phyloP scores from a whole-genome alignment of 148 eudicot genomes.

The Hydrangea macrophylla region DNA sequence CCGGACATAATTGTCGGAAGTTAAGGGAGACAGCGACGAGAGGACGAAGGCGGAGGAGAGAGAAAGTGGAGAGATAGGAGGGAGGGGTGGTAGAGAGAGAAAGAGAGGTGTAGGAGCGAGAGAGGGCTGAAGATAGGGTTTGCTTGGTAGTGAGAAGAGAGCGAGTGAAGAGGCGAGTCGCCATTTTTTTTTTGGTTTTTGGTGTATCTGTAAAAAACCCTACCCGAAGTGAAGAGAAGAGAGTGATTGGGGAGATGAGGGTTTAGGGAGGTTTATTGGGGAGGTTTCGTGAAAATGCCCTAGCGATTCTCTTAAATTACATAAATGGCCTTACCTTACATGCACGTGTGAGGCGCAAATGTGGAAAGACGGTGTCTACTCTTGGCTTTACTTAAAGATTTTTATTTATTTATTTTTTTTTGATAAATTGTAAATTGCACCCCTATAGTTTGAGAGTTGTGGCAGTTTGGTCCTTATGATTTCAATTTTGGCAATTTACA shows the following conservation, averaged over 20 bases:
- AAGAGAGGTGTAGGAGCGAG: slow-evolving; percentile 32
- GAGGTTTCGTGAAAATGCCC: not conserved
- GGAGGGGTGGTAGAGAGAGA: not conserved
- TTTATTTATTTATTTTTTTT: too few relatives aligned
- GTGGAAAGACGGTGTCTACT: too few relatives aligned
- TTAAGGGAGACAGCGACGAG: slow-evolving; percentile 23
- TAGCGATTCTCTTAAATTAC: not conserved
- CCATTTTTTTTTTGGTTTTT: too few relatives aligned
- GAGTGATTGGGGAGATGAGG: not conserved
- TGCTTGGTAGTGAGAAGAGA: slow-evolving; percentile 28
- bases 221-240: not conserved
- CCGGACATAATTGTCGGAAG: slow-evolving; percentile 19
- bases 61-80: slow-evolving; percentile 17
- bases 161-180: slow-evolving; percentile 47
- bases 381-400: too few relatives aligned
- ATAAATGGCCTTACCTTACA: not conserved
- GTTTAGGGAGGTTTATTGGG: not conserved
- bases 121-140: slow-evolving; percentile 16
- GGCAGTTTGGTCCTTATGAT: too few relatives aligned
- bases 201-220: slow-evolving; percentile 26
- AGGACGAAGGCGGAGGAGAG: slow-evolving; percentile 43
- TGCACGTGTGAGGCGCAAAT: not conserved
- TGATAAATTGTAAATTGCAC: too few relatives aligned
- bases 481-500: too few relatives aligned
- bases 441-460: too few relatives aligned